Evolutionary conservation across 129 eudicot species (phyloP).

Genomic region (Artemisia tridentata): DNA sequence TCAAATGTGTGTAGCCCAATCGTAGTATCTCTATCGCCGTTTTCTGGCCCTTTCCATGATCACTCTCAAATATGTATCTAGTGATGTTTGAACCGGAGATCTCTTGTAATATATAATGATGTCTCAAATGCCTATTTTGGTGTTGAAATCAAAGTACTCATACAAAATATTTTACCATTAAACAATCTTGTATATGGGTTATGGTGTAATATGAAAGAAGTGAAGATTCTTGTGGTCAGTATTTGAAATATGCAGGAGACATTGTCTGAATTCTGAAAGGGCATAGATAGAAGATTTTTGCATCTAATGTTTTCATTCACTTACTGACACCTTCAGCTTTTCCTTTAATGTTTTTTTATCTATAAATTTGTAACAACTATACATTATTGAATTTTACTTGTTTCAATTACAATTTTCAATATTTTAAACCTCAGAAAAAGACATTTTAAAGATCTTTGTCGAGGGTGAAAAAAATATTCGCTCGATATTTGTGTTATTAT

Average conservation of each 20-base stretch:
- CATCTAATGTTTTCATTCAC: conserved; percentile 30
- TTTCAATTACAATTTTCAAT: not conserved
- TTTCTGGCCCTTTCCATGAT: too few species aligned
- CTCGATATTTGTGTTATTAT: conserved; percentile 16
- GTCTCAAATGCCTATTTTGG: too few species aligned
- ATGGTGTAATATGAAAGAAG: conserved; percentile 21
- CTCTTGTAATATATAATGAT: too few species aligned
- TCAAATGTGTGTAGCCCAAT: too few species aligned
- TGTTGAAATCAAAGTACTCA: too few species aligned
- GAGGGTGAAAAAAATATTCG: conserved; percentile 15
- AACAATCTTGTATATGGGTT: not conserved
- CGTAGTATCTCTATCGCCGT: too few species aligned
- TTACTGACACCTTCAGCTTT: conserved; percentile 31
- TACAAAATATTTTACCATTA: too few species aligned
- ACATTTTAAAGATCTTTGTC: conserved; percentile 27
- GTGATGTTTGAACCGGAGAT: too few species aligned
- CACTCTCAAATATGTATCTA: too few species aligned
- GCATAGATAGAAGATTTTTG: conserved; percentile 30
- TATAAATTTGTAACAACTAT: too few species aligned
- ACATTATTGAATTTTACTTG: too few species aligned
- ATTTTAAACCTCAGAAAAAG: conserved; percentile 14
- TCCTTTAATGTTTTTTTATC: not conserved
- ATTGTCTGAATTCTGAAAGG: conserved; percentile 30
- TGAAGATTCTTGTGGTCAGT: conserved; percentile 34
- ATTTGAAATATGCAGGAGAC: conserved; percentile 28